phyloP scores from a whole-genome alignment of 2,329 filamentous ascomycete species.

The Phyllosticta capitalensis region DNA sequence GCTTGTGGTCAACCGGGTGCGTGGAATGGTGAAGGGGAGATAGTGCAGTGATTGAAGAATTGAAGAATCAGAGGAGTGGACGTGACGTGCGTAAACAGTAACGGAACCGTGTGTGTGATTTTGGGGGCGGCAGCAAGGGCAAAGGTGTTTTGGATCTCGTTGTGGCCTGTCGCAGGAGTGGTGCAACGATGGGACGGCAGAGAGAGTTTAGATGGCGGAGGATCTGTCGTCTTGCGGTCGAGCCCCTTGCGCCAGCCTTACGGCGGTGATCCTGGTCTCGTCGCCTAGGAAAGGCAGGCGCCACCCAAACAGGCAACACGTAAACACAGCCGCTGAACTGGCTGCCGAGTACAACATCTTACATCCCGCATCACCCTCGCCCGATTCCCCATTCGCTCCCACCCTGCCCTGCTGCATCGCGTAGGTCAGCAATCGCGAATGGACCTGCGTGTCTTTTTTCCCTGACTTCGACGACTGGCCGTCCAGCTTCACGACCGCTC shows the following conservation, averaged over 20 bases:
- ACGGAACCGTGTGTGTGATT: neutral
- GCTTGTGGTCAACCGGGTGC: neutral
- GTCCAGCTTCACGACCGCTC: neutral
- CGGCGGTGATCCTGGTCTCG: neutral
- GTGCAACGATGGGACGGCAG: neutral
- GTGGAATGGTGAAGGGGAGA: neutral
- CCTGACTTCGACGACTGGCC: neutral
- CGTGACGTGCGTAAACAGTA: neutral
- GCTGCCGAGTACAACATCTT: neutral
- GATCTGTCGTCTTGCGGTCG: neutral
- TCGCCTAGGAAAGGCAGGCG: neutral
- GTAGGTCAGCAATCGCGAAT: neutral
- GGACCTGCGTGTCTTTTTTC: neutral
- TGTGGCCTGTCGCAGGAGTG: neutral
- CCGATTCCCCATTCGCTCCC: neutral
- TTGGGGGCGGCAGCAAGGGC: neutral
- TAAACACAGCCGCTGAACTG: constrained; percentile 4
- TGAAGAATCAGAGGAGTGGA: neutral
- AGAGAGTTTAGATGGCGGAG: neutral
- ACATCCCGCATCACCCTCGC: neutral
- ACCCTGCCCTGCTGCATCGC: neutral
- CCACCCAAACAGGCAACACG: constrained; percentile 7
- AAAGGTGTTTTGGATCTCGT: neutral
- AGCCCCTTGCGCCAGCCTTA: neutral
- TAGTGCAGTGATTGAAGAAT: neutral